Evolutionary conservation across 2,329 filamentous ascomycete genomes (phyloP).

Genomic region (Calonectria pseudoturangicola): DNA sequence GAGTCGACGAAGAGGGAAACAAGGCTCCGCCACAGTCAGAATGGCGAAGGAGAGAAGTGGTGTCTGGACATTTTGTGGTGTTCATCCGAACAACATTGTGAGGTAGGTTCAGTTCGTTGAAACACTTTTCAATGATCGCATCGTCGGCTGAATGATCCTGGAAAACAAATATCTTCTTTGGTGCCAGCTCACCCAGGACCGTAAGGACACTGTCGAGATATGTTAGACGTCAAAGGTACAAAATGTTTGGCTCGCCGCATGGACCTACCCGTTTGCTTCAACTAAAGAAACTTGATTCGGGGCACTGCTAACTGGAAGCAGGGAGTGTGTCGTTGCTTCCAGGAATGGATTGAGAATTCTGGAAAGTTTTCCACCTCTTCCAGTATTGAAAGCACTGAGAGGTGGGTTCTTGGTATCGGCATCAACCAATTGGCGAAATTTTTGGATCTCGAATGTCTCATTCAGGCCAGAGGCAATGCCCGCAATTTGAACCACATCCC

Average conservation of each 20-base stretch:
- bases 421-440: conserved; percentile 32
- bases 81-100: conserved; percentile 21
- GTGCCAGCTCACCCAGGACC: conserved; percentile 29
- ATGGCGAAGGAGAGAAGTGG: conserved; percentile 19
- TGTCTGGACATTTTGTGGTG: background rate
- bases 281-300: conserved; percentile 40
- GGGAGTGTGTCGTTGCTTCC: conserved; percentile 39
- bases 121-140: conserved; percentile 42
- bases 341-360: conserved; percentile 43
- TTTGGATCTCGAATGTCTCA: conserved; percentile 38
- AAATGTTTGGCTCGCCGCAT: no score
- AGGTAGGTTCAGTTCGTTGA: conserved; percentile 42
- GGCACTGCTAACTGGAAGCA: conserved; percentile 39
- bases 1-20: background rate
- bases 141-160: conserved; percentile 30
- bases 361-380: conserved; percentile 37
- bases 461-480: conserved; percentile 35
- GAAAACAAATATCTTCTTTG: conserved; percentile 36
- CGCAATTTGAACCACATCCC: conserved; percentile 41
- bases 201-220: conserved; percentile 29
- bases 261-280: conserved; percentile 41
- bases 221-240: background rate
- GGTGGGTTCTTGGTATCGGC: conserved; percentile 4
- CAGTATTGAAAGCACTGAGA: conserved; percentile 38
- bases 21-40: conserved; percentile 30